phyloP scores from a whole-genome alignment of 1,139 yeast species.

The Hyphopichia khmerensis region DNA sequence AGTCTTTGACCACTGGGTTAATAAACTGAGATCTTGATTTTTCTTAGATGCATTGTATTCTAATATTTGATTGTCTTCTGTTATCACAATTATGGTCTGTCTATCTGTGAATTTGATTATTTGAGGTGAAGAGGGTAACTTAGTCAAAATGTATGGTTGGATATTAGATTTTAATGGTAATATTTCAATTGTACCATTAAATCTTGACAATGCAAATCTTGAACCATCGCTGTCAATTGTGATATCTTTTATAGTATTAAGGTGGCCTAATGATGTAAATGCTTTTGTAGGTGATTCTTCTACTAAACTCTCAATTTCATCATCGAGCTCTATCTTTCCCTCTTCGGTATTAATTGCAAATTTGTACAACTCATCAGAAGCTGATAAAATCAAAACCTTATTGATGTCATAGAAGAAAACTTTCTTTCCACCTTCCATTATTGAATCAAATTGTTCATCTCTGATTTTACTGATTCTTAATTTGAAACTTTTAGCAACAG shows the following conservation, averaged over 20 bases:
- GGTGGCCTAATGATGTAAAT: constrained; percentile 28
- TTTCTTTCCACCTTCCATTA: constrained; percentile 56
- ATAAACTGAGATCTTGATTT: constrained; percentile 27
- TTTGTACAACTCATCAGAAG: constrained; percentile 62
- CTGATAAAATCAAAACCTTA: constrained; percentile 56
- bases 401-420: constrained; percentile 44
- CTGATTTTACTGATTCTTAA: constrained; percentile 53
- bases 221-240: constrained; percentile 45
- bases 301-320: constrained; percentile 41
- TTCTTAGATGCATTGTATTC: constrained; percentile 51
- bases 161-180: constrained; percentile 23
- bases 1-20: constrained; percentile 78
- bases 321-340: constrained; percentile 28
- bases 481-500: constrained; percentile 27
- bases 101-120: constrained; percentile 55
- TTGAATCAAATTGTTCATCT: constrained; percentile 45
- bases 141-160: constrained; percentile 35
- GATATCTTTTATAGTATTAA: constrained; percentile 50
- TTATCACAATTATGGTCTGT: constrained; percentile 59
- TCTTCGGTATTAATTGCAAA: constrained; percentile 38
- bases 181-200: constrained; percentile 66
- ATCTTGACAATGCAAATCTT: constrained; percentile 55
- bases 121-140: constrained; percentile 59
- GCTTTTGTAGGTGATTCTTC: constrained; percentile 13
- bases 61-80: constrained; percentile 71